Conservation (phyloP, 805 yeast genomes). For the Pichia cephalocereana region DNA sequence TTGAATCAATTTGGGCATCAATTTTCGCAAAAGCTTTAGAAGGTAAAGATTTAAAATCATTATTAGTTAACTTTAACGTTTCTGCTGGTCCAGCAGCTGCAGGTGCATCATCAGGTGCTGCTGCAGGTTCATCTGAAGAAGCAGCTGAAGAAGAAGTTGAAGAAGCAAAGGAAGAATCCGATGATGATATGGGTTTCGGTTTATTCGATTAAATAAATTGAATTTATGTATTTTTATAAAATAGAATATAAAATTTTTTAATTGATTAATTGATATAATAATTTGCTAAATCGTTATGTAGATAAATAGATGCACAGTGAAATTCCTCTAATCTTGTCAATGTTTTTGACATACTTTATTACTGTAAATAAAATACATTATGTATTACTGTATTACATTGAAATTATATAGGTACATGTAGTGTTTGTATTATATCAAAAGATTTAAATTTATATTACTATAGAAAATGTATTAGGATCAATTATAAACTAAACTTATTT, state of each 20-base stretch:
- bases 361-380: too few relatives aligned
- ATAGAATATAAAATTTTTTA: too few relatives aligned
- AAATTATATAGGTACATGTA: too few relatives aligned
- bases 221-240: background rate
- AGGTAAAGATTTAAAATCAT: constrained; percentile 64
- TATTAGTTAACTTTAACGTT: constrained; percentile 49
- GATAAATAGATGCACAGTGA: too few relatives aligned
- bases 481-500: constrained; percentile 42
- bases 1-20: constrained; percentile 75
- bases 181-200: constrained; percentile 88
- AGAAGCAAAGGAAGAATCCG: constrained; percentile 58
- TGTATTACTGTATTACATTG: too few relatives aligned
- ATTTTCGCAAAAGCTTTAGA: constrained; percentile 76
- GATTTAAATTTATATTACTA: too few relatives aligned
- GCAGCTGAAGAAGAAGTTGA: constrained; percentile 52
- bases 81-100: constrained; percentile 44
- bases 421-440: too few relatives aligned
- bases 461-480: too few relatives aligned
- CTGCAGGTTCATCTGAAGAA: constrained; percentile 37
- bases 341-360: too few relatives aligned
- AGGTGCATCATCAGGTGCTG: constrained; percentile 39
- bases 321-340: too few relatives aligned
- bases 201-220: constrained; percentile 56
- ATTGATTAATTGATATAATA: background rate
- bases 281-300: too few relatives aligned